These are phyloP conservation scores for Mimosa pudica DNA, from an alignment of 306 rosid species.

Conservation along the genomic window DNA sequence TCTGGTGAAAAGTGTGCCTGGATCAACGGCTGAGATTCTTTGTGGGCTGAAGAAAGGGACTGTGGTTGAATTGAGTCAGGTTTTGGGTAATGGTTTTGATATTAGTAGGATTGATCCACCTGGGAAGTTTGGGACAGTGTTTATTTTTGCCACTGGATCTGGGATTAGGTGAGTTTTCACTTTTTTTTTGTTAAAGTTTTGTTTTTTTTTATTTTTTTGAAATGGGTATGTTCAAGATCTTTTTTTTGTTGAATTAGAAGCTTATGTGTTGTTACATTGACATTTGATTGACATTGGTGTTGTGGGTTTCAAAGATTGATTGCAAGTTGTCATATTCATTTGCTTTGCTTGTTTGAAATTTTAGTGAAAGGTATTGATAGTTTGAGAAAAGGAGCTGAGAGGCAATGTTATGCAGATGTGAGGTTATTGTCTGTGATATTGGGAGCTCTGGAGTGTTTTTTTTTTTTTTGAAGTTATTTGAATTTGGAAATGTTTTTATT, in stretches of 20 bases:
- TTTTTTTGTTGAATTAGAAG: neutral
- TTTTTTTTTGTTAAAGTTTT: neutral
- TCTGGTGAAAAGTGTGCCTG: conserved; percentile 78
- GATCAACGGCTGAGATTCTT: conserved; percentile 83
- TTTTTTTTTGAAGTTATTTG: no score
- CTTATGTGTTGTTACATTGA: neutral
- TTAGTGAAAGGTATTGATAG: no score
- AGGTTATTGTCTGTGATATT: no score
- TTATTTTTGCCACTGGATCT: conserved; percentile 88
- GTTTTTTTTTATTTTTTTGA: neutral
- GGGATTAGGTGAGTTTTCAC: conserved; percentile 69
- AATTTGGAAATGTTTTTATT: no score
- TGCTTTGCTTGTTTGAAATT: no score
- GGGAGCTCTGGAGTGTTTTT: no score
- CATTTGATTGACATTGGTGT: no score
- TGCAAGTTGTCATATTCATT: no score
- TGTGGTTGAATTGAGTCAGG: conserved; percentile 78
- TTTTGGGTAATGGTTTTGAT: conserved; percentile 83
- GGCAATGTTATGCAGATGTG: no score
- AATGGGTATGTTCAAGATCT: neutral
- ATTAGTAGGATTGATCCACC: conserved; percentile 71
- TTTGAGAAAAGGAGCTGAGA: no score
- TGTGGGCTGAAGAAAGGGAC: conserved; percentile 85
- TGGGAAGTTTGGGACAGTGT: conserved; percentile 57
- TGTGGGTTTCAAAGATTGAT: no score